Evolutionary conservation across 1,284 basidiomycete species (phyloP).

Genomic region (Cryptococcus hybrid): DNA sequence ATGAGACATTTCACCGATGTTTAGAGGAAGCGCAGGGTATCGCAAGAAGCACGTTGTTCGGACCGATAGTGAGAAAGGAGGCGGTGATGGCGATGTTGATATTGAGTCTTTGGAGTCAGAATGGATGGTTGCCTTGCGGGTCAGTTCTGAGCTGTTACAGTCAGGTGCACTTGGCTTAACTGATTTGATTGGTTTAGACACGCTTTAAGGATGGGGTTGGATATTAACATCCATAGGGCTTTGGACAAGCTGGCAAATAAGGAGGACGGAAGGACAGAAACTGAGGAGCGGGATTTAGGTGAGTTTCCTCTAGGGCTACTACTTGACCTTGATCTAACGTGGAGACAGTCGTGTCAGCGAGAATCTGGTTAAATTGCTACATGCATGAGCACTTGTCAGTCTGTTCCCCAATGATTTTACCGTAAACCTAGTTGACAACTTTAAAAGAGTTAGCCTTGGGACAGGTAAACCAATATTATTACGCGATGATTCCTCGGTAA

Average conservation of each 20-base stretch:
- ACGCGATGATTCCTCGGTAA: conserved; percentile 80
- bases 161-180: neutral
- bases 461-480: conserved; percentile 86
- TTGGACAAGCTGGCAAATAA: conserved; percentile 81
- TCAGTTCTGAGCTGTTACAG: conserved; percentile 10
- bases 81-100: conserved; percentile 93
- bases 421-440: conserved; percentile 11
- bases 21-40: conserved; percentile 92
- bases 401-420: neutral
- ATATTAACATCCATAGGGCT: conserved; percentile 85
- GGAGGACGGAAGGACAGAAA: conserved; percentile 61
- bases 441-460: conserved; percentile 76
- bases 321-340: too few relatives aligned
- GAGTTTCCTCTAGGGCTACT: conserved; percentile 23
- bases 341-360: conserved; percentile 71
- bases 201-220: conserved; percentile 90
- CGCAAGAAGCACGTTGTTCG: conserved; percentile 85
- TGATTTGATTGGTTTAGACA: conserved; percentile 56
- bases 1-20: conserved; percentile 80
- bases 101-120: conserved; percentile 88
- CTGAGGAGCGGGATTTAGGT: conserved; percentile 85
- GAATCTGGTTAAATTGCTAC: conserved; percentile 91
- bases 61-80: conserved; percentile 87
- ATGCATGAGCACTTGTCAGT: conserved; percentile 47
- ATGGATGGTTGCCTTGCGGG: conserved; percentile 82